Evolutionary conservation across 768 basidiomycete species (phyloP).

Genomic region (Serendipita sp.): DNA sequence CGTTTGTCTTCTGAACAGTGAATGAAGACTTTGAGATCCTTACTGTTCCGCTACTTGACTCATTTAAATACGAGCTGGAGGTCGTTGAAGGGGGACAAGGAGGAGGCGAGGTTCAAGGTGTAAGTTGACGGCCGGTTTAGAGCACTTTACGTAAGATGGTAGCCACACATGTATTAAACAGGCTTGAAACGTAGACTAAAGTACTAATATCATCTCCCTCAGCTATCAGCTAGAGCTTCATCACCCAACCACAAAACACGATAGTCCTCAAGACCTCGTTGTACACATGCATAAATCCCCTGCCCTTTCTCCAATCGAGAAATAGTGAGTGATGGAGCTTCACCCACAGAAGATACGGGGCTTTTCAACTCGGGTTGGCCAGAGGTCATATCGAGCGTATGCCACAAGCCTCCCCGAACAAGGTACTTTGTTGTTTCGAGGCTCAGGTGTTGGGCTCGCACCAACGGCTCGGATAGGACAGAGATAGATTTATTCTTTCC

Average conservation of each 20-base stretch:
- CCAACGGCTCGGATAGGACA: constrained; percentile 28
- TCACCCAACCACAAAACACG: constrained; percentile 70
- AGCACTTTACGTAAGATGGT: too few relatives aligned
- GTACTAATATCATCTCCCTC: too few relatives aligned
- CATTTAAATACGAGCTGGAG: neutral
- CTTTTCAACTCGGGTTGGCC: constrained; percentile 3
- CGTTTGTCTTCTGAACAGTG: neutral
- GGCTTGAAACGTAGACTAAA: too few relatives aligned
- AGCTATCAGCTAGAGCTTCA: neutral
- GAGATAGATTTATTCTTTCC: constrained; percentile 28
- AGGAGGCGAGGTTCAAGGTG: neutral
- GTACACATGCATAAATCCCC: constrained; percentile 66
- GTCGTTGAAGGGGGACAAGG: neutral
- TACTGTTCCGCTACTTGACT: constrained; percentile 4
- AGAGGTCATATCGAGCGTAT: constrained; percentile 14
- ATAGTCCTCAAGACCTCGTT: constrained; percentile 60
- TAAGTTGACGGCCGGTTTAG: too few relatives aligned
- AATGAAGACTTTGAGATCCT: neutral
- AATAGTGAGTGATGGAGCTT: constrained; percentile 29
- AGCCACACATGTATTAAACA: too few relatives aligned
- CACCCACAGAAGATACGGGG: constrained; percentile 15
- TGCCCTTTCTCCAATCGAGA: constrained; percentile 33
- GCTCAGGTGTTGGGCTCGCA: constrained; percentile 39
- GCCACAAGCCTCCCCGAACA: constrained; percentile 35
- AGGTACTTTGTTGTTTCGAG: constrained; percentile 51